Base-by-base conservation (phyloP, 108 stramenopile species). In the Fragilaria crotonensis region DNA sequence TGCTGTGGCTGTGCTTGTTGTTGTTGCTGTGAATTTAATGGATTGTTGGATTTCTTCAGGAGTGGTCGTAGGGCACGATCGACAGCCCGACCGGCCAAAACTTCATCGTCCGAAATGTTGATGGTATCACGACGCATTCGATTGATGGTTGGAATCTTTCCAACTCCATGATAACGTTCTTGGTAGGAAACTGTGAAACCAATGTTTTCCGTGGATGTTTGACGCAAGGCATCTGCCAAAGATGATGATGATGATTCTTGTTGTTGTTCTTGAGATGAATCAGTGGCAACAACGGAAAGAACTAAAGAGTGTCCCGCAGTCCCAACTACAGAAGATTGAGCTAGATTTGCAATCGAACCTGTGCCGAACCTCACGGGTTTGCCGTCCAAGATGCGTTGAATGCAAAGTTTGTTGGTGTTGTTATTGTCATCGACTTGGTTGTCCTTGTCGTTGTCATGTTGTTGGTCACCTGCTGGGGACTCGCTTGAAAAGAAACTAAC, bases 51-150 rank as follows among this genome's bases (percentile, higher is more conserved):
- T n/a, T n/a, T n/a, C n/a, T n/a, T 44, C 20, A 86, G 45, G 45
- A 81, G 65, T 14, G 84, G 84, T 22, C 84, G 71, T 27, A 85
- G 27, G n/a, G 75, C 61, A 9, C 84, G 71, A 67, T 85, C 84
- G 56, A 85, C 71, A 22, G 75, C 84, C 31, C 84, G 57, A 7
- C 66, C 48, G 21, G 77, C 75, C 58, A 85, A 51, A 1, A 73
- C 60, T 59, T 96, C 93, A 26, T 49, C 41, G 30, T 83, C 86
- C 7, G 77, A 62, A n/a, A 60, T 48, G 17, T 59, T 50, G 27
- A 20, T 50, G 45, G 79, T 79, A 54, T 85, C 84, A 20, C 71
- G 62, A 30, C 84, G 71, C 0, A 33, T 68, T 22, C 45, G 26
- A 63, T 68, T 68, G 33, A 41, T 33, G 1, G 61, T 48, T 9